Evolutionary conservation across 306 rosid species (phyloP), one percentile per base, ranked within the genome.

Genomic region (Vigna mungo): DNA sequence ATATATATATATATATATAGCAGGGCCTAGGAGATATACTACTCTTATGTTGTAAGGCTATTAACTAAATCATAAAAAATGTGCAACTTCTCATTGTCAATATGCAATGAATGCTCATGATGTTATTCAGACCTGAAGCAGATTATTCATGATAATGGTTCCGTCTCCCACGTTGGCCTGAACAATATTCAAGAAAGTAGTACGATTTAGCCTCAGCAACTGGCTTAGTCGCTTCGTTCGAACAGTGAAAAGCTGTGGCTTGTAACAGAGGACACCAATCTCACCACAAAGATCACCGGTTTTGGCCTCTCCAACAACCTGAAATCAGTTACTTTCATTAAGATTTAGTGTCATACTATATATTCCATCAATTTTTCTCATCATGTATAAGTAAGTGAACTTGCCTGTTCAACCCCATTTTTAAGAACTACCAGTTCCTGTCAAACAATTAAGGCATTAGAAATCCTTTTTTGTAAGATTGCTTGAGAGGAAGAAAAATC

Each of bases 81-180:
- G 49, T 71, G 56, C 47, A 21, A 1, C 27, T 58, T 58, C 30
- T 59, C 41, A 13, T 30, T 67, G 44, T 39, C 25, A 46, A 4
- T 8, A 27, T 48, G 21, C 15, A 49, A 32, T 16, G 76, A 54
- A 51, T 39, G 18, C 17, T 80, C 36, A 49, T 48, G 72, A 71
- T 23, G 63, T 47, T 62, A 56, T 53, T 55, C 90, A 43, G 2
- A 96, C 99, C 98, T 92, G 86, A 79, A 96, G 97, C 70, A 96
- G 94, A 83, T 96, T 96, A 47, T 92, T 96, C 97, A 96, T 89
- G 74, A 92, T 92, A 64, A 92, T 80, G 78, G 91, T 88, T 73
- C 98, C 99, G 51, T 96, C 99, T 8, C 96, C 99, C 2, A 96
- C 86, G 58, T 92, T 91, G 71, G 99, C 90, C 51, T 92, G 94